Conservation (phyloP, 768 basidiomycete genomes). For the Termitomyces sp. region DNA sequence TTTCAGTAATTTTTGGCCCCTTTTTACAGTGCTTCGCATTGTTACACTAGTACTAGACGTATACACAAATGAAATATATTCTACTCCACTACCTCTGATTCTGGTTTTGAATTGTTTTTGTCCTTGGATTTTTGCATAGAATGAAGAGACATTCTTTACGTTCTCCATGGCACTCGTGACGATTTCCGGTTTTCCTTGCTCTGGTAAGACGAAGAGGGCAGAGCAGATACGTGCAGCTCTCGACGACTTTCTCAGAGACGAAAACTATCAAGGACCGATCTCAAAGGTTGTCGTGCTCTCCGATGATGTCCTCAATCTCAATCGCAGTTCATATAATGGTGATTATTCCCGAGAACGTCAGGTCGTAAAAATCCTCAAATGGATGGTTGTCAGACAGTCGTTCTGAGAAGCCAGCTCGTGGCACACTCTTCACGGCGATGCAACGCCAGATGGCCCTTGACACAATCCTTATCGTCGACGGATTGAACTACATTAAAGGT, state of each 20-base stretch:
- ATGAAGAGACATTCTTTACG: not conserved
- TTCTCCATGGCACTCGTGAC: constrained; percentile 87
- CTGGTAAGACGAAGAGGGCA: constrained; percentile 80
- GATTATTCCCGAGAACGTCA: constrained; percentile 14
- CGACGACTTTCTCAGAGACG: constrained; percentile 41
- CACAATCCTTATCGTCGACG: constrained; percentile 84
- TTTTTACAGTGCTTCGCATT: constrained; percentile 12
- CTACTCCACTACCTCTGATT: too few species aligned
- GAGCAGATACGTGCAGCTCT: constrained; percentile 57
- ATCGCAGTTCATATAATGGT: constrained; percentile 73
- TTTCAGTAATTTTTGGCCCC: constrained; percentile 85
- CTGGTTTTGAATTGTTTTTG: too few species aligned
- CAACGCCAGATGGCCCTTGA: constrained; percentile 68
- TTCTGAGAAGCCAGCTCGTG: constrained; percentile 87
- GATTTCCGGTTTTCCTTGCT: constrained; percentile 80
- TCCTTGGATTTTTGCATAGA: too few species aligned
- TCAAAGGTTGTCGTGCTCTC: constrained; percentile 50
- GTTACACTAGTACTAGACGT: too few species aligned
- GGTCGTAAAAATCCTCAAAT: not conserved
- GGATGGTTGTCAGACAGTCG: constrained; percentile 48
- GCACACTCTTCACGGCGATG: constrained; percentile 74
- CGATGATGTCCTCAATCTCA: constrained; percentile 65
- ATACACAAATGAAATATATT: too few species aligned
- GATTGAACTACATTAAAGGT: constrained; percentile 96
- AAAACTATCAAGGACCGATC: constrained; percentile 48